Conservation (phyloP, 768 basidiomycete species). For the Lactifluus volemus region DNA sequence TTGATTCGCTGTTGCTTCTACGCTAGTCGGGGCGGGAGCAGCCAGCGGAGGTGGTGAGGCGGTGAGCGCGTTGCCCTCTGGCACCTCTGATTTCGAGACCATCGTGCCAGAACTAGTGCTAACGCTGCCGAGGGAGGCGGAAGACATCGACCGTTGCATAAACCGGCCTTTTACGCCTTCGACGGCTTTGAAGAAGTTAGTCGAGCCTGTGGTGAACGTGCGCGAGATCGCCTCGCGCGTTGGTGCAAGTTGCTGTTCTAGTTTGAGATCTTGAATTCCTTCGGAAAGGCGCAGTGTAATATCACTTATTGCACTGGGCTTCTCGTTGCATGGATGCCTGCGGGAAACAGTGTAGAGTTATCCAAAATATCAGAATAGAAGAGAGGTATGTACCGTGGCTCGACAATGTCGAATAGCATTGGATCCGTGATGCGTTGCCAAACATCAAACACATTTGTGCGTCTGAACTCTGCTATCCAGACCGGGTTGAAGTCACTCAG, state of each 20-base stretch:
- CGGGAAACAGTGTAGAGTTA: background rate
- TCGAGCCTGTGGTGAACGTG: conserved; percentile 64
- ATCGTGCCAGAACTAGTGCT: conserved; percentile 21
- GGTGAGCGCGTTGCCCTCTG: conserved; percentile 14
- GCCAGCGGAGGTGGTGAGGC: background rate
- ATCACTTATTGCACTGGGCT: conserved; percentile 82
- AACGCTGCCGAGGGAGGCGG: conserved; percentile 15
- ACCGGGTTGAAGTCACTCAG: conserved; percentile 76
- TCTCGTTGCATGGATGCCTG: conserved; percentile 91
- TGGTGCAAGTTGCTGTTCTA: conserved; percentile 91
- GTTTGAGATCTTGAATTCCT: conserved; percentile 87
- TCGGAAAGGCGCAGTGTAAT: conserved; percentile 87
- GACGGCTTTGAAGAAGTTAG: conserved; percentile 81
- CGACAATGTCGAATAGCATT: conserved; percentile 88
- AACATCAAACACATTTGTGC: conserved; percentile 77
- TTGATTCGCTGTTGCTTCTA: conserved; percentile 21
- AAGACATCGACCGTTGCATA: conserved; percentile 33
- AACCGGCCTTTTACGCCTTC: conserved; percentile 80
- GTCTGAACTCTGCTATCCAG: conserved; percentile 85
- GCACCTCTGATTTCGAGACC: conserved; percentile 26
- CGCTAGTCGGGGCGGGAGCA: conserved; percentile 2
- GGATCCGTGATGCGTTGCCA: conserved; percentile 93
- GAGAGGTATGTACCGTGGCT: conserved; percentile 59
- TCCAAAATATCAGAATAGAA: background rate
- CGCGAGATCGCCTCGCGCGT: conserved; percentile 82